Base-by-base conservation (phyloP, 2,329 filamentous ascomycete genomes). In the Epicoccum sorghinum region DNA sequence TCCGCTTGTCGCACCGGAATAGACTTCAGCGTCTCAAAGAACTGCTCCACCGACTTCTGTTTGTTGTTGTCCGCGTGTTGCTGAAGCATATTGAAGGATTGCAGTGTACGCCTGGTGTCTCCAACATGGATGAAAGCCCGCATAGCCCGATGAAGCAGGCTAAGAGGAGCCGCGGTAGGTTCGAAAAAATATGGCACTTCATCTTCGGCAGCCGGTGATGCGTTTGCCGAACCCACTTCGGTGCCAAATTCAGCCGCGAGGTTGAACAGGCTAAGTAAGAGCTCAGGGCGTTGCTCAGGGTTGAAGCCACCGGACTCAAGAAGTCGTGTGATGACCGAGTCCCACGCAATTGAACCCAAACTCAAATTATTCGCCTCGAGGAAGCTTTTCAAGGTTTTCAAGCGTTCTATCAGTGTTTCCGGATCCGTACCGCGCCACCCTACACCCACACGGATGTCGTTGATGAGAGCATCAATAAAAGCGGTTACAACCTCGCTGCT, bases 401-500 rank as follows among this genome's bases (percentile, higher is more conserved):
- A 58, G 29, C 68, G 64, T 40, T 64, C 38, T 1, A 78, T 63
- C 47, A 74, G 65, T n/a, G 52, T 63, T 58, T 65, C 71, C 32
- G 69, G 71, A 48, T 58, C 65, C 57, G 61, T 76, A 29, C 77
- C 77, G 56, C 75, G 63, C 29, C 57, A 52, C n/a, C 76, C 76
- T 22, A 78, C 75, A 39, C 79, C 79, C 22, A 78, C 61, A 48
- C 76, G 77, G 37, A 80, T 66, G 10, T 68, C 63, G 55, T 79
- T 82, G 36, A 81, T 65, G 12, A 85, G 66, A 13, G 79, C 81
- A 61, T 85, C 82, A 27, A 85, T 72, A 36, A 85, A 78, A 5
- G 82, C 80, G 46, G 79, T 74, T 24, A 86, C 77, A 9, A 87
- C 78, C 68, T 88, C 85, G 37, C 77, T 76, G 62, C 83, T 86